Evolutionary conservation across 257 asterid species (phyloP).

Genomic region (Phtheirospermum japonicum): DNA sequence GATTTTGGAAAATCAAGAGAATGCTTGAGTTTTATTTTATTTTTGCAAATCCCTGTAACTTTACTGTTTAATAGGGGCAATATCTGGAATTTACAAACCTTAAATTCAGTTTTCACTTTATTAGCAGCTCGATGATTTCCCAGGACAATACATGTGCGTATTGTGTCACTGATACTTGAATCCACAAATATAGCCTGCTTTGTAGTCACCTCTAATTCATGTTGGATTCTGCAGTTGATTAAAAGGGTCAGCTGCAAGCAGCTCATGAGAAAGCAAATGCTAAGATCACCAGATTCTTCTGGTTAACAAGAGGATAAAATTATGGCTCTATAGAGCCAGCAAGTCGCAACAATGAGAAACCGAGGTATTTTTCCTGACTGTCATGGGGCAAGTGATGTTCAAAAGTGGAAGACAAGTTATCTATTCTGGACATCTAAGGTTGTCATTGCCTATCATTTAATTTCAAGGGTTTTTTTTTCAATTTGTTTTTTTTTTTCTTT

Average conservation of each 20-base stretch:
- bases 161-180: slow-evolving; percentile 94
- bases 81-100: slow-evolving; percentile 49
- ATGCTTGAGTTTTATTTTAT: not conserved
- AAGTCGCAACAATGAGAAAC: not conserved
- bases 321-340: not conserved
- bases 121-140: slow-evolving; percentile 85
- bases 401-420: not conserved
- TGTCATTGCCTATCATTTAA: too few species aligned
- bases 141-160: slow-evolving; percentile 88
- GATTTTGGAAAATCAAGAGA: slow-evolving; percentile 12
- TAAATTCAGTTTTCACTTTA: slow-evolving; percentile 76
- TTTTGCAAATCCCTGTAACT: not conserved
- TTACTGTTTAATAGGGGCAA: slow-evolving; percentile 15
- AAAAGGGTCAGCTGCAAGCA: slow-evolving; percentile 22
- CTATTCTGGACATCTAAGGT: not conserved
- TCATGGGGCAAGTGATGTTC: not conserved
- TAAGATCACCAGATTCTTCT: not conserved
- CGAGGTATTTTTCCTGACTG: not conserved
- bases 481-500: too few species aligned
- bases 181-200: slow-evolving; percentile 93
- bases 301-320: not conserved
- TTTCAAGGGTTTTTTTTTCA: too few species aligned
- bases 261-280: slow-evolving; percentile 14
- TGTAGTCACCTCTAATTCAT: slow-evolving; percentile 72
- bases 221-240: slow-evolving; percentile 66